A percentile compares a stretch with the other conserved stretches of the same genome.
Evolutionary conservation across 202 grass and related monocot species (phyloP).

Genomic region (Setaria viridis): DNA sequence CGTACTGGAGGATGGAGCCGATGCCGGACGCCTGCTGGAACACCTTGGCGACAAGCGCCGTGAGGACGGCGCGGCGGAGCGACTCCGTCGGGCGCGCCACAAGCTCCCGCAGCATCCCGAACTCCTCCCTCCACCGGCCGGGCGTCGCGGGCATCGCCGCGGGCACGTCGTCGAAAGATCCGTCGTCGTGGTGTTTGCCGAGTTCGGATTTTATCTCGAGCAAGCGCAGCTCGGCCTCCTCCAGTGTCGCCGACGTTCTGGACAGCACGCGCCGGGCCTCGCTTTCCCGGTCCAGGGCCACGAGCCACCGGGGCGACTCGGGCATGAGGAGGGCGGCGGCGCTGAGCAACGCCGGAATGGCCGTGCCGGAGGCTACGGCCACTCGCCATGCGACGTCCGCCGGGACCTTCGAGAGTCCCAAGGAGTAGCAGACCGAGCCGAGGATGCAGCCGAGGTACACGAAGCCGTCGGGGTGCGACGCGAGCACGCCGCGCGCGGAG

Average conservation of each 20-base stretch:
- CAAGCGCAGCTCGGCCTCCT: constrained; percentile 54
- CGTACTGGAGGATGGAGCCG: constrained; percentile 38
- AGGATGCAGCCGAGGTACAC: constrained; percentile 68
- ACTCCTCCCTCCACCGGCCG: constrained; percentile 37
- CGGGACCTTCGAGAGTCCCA: constrained; percentile 42
- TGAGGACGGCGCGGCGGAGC: constrained; percentile 38
- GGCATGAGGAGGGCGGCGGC: constrained; percentile 54
- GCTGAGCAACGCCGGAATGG: constrained; percentile 46
- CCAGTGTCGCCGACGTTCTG: constrained; percentile 56
- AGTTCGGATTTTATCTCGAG: constrained; percentile 54
- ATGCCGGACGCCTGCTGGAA: constrained; percentile 58
- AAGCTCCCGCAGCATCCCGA: constrained; percentile 1
- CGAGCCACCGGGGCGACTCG: constrained; percentile 64
- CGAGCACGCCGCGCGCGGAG: constrained; percentile 39
- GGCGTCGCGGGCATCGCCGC: not conserved
- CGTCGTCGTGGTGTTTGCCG: constrained; percentile 4
- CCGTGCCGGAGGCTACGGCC: constrained; percentile 41
- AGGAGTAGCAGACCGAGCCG: constrained; percentile 55
- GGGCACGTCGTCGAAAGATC: not conserved
- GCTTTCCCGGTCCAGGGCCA: constrained; percentile 39
- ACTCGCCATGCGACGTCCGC: constrained; percentile 51
- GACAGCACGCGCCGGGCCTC: constrained; percentile 57
- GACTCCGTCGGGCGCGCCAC: constrained; percentile 50
- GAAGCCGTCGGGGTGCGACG: constrained; percentile 58
- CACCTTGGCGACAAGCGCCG: constrained; percentile 51